These are phyloP conservation scores for Prosopis cineraria DNA, from an alignment of 306 rosid species.

Conservation along the genomic window DNA sequence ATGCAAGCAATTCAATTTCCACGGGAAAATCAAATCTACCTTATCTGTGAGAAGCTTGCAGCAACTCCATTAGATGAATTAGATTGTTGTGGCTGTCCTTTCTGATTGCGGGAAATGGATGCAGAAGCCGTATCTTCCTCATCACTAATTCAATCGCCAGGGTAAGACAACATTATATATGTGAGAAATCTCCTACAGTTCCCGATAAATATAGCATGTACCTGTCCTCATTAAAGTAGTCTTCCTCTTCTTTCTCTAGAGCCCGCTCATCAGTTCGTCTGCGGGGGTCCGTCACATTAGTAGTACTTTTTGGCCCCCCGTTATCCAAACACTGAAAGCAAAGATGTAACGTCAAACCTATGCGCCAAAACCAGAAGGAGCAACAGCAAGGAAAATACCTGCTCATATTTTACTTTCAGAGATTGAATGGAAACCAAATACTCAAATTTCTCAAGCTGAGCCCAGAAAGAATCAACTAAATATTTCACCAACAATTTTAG, in stretches of 20 bases:
- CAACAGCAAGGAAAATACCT: conserved; percentile 57
- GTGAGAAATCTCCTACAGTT: conserved; percentile 18
- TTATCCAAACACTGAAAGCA: conserved; percentile 76
- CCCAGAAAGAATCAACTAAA: conserved; percentile 84
- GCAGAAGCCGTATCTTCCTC: conserved; percentile 90
- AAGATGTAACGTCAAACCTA: conserved; percentile 32
- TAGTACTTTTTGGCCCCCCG: conserved; percentile 58
- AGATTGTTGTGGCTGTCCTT: conserved; percentile 51
- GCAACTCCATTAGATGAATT: conserved; percentile 73
- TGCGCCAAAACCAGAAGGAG: conserved; percentile 11
- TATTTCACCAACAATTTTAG: conserved; percentile 67
- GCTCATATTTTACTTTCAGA: conserved; percentile 90
- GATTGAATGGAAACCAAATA: conserved; percentile 66
- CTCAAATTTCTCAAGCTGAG: conserved; percentile 76
- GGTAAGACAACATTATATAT: conserved; percentile 25
- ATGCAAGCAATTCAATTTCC: neutral
- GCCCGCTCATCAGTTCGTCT: conserved; percentile 88
- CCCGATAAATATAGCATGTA: conserved; percentile 31
- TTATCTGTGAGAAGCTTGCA: conserved; percentile 48
- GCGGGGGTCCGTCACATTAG: conserved; percentile 59
- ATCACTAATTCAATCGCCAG: conserved; percentile 60
- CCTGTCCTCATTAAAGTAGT: conserved; percentile 90
- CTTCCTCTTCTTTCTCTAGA: conserved; percentile 94
- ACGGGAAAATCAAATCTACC: conserved; percentile 46
- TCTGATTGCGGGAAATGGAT: conserved; percentile 53